Base-by-base conservation (phyloP, 2,329 filamentous ascomycete genomes). In the Claviceps paspali region DNA sequence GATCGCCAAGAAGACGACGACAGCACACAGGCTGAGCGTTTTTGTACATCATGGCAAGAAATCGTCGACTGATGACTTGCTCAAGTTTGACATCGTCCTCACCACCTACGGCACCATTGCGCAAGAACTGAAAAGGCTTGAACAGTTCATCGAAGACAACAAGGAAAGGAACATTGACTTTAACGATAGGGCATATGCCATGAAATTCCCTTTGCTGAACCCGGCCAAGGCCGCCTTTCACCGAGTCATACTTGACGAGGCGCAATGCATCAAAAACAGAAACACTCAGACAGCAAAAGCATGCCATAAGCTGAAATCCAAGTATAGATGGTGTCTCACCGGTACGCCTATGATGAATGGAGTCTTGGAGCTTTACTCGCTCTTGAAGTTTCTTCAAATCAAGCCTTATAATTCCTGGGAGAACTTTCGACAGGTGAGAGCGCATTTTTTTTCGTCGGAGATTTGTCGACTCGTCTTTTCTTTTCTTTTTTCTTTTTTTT, bases 321-420 rank as follows among this genome's bases (percentile, higher is more conserved):
- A 73, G 15, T 82, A 82, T 30, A 69, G 80, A 46, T 94, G 86
- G 86, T 77, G 79, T 2, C 59, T 91, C 17, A 85, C 81, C 0
- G 84, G 83, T 37, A 91, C 84, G 0, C 84, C 84, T 0, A 88
- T 92, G 67, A 91, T 91, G 80, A 94, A 94, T 48, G 75, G 69
- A 10, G 74, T 88, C 3, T 64, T 72, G 18, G 87, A 95, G 48
- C 64, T 93, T 3, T 86, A 73, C 49, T 82, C 84, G 1, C 60
- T 93, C 15, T 65, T 94, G 31, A 70, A 73, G 2, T 95, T 93
- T 49, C 64, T 93, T 12, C 66, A 68, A 2, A 87, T 92, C 50
- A 68, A 68, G 41, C 85, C 84, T 2, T 93, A 91, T 54, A 73
- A 70, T 47, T 63, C 71, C 11, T 70, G 70, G 60, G 60, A 70